Evolutionary conservation across 2,329 filamentous ascomycete species (phyloP).

Genomic region (Tolypocladium tundrense): DNA sequence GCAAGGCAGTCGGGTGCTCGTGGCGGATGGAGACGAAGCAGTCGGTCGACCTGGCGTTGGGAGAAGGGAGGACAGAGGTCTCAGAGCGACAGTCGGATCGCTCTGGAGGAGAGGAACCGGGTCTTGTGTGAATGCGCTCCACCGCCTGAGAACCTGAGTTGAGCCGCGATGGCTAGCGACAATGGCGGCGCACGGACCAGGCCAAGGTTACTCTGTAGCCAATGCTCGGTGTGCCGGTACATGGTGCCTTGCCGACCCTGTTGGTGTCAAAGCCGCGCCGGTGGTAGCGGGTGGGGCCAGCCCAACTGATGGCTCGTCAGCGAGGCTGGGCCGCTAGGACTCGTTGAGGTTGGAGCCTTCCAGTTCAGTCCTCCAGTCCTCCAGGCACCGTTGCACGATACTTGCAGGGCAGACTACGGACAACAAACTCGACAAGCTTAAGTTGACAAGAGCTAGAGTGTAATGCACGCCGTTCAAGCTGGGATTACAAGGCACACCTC

Average conservation of each 20-base stretch:
- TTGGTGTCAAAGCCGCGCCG: background rate
- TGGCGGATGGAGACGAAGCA: background rate
- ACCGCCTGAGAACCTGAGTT: background rate
- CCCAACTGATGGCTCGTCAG: too few relatives aligned
- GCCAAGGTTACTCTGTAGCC: background rate
- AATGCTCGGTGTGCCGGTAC: background rate
- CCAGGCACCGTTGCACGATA: too few relatives aligned
- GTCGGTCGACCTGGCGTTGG: background rate
- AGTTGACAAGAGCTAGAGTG: too few relatives aligned
- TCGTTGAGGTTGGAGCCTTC: too few relatives aligned
- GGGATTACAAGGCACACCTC: background rate
- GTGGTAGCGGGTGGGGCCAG: background rate
- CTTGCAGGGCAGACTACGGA: too few relatives aligned
- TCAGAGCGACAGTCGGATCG: background rate
- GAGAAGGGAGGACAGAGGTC: background rate
- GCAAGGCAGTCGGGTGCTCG: background rate
- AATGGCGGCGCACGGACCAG: background rate
- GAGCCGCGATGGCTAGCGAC: background rate
- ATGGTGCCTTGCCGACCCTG: background rate
- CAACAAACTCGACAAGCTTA: too few relatives aligned
- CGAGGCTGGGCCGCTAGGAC: background rate
- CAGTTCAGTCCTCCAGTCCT: too few relatives aligned
- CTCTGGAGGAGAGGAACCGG: background rate
- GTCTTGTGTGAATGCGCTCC: slow-evolving; percentile 1
- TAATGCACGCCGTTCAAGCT: background rate